Evolutionary conservation across 2,329 filamentous ascomycete genomes (phyloP).

Genomic region (Aspergillus intermedius): DNA sequence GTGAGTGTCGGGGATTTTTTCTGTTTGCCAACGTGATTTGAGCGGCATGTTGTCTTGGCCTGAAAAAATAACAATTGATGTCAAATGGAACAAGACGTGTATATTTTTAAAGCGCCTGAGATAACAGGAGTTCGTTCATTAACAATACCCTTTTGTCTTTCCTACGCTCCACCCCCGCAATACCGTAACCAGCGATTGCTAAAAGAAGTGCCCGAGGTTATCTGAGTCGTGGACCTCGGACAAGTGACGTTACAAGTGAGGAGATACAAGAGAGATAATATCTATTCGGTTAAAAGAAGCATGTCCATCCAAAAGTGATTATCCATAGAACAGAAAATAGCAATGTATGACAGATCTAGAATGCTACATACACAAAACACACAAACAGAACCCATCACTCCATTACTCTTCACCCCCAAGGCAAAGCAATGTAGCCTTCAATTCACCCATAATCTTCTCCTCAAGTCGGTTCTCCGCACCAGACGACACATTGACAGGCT

Average conservation of each 20-base stretch:
- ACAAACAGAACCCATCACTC: neutral
- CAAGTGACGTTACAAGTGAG: neutral
- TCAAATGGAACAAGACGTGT: neutral
- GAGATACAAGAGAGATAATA: constrained; percentile 2
- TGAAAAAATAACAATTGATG: neutral
- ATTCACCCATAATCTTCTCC: constrained; percentile 64
- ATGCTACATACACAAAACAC: constrained; percentile 9
- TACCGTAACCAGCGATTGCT: neutral
- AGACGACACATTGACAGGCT: constrained; percentile 32
- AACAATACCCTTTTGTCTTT: neutral
- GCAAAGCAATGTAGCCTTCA: constrained; percentile 50
- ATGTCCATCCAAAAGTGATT: too few relatives aligned
- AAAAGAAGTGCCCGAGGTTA: neutral
- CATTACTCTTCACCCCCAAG: constrained; percentile 33
- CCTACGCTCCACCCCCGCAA: neutral
- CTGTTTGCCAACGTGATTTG: constrained; percentile 45
- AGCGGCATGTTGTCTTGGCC: constrained; percentile 42
- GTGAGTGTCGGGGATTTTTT: constrained; percentile 38
- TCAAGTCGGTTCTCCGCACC: constrained; percentile 62
- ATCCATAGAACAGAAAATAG: constrained; percentile 7
- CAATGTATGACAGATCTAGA: constrained; percentile 1
- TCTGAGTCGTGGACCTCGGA: neutral
- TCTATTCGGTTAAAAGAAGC: too few relatives aligned
- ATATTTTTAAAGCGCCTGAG: neutral
- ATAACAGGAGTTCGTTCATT: neutral